Evolutionary conservation across 257 asterid genomes (phyloP).

Genomic region (Thymus quinquecostatus): DNA sequence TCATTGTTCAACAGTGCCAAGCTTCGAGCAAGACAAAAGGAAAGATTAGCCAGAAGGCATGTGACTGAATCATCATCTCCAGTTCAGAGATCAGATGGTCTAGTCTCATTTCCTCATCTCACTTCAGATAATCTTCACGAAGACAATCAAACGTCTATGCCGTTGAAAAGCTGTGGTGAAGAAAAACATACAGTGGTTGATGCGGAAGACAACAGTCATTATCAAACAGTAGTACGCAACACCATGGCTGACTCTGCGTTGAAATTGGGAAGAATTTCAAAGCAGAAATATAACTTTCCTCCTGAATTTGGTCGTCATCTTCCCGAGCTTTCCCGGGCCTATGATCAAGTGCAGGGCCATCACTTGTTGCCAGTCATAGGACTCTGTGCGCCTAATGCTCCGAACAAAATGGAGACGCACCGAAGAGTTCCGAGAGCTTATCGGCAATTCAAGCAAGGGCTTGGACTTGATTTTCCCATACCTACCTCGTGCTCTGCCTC

Average conservation of each 20-base stretch:
- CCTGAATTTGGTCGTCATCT: conserved; percentile 45
- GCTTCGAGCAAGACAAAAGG: conserved; percentile 91
- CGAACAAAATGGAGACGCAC: conserved; percentile 43
- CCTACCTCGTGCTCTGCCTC: conserved; percentile 33
- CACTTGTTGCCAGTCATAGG: conserved; percentile 57
- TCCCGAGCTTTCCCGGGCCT: conserved; percentile 36
- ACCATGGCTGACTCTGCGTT: conserved; percentile 43
- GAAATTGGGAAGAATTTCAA: conserved; percentile 45
- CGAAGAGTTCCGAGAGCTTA: conserved; percentile 45
- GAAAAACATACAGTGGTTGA: conserved; percentile 47
- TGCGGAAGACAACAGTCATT: conserved; percentile 44
- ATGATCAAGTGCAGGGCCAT: conserved; percentile 37
- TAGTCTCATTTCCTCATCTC: conserved; percentile 36
- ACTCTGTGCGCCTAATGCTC: conserved; percentile 67
- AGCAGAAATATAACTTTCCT: conserved; percentile 44
- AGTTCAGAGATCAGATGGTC: conserved; percentile 39
- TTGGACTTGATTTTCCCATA: conserved; percentile 45
- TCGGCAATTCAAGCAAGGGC: conserved; percentile 53
- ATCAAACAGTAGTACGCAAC: conserved; percentile 40
- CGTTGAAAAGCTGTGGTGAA: conserved; percentile 42
- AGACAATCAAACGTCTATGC: conserved; percentile 40
- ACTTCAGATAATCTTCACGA: conserved; percentile 39
- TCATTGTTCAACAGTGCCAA: conserved; percentile 55
- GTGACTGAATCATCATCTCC: conserved; percentile 42
- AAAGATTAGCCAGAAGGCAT: conserved; percentile 61